A percentile compares a stretch with the other conserved stretches of the same genome.
These are phyloP conservation scores for Millerozyma acaciae DNA, from an alignment of 805 yeast species.

Conservation along the genomic window DNA sequence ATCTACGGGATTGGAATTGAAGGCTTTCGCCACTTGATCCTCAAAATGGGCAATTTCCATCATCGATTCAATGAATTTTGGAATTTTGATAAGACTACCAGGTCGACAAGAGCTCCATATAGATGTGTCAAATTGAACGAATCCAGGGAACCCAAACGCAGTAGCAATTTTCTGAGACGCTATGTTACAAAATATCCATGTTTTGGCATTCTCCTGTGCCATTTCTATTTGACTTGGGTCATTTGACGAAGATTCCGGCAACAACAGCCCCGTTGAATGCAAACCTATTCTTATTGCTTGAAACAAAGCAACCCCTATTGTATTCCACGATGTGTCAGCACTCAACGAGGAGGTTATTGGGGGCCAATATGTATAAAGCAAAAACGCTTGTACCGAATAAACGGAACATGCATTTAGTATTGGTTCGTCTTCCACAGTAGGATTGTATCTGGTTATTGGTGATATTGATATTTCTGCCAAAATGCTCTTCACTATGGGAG, in stretches of 20 bases:
- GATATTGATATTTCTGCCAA: slow-evolving; percentile 85
- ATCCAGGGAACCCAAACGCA: slow-evolving; percentile 92
- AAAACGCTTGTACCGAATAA: slow-evolving; percentile 88
- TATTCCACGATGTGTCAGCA: slow-evolving; percentile 95
- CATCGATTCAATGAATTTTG: slow-evolving; percentile 66
- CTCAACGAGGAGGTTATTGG: slow-evolving; percentile 90
- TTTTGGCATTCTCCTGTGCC: slow-evolving; percentile 73
- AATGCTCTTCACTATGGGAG: slow-evolving; percentile 69
- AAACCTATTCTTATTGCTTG: slow-evolving; percentile 91
- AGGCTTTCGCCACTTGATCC: slow-evolving; percentile 74
- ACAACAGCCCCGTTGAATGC: slow-evolving; percentile 50
- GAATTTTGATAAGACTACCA: slow-evolving; percentile 44
- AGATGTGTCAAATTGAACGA: slow-evolving; percentile 77
- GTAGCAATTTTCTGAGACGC: slow-evolving; percentile 89
- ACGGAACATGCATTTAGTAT: slow-evolving; percentile 85
- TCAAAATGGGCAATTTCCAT: slow-evolving; percentile 81
- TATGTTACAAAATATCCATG: slow-evolving; percentile 92
- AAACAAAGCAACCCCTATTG: slow-evolving; percentile 87
- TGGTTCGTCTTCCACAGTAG: slow-evolving; percentile 76
- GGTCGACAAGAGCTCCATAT: slow-evolving; percentile 52
- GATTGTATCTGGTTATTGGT: slow-evolving; percentile 82
- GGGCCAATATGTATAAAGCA: slow-evolving; percentile 91
- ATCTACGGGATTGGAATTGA: slow-evolving; percentile 67
- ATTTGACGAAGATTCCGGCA: slow-evolving; percentile 44
- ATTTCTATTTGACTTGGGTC: slow-evolving; percentile 43